A percentile compares a stretch with the other conserved stretches of the same genome.
Evolutionary conservation across 179 eudicot species (phyloP).

Genomic region (Nepenthes alata): DNA sequence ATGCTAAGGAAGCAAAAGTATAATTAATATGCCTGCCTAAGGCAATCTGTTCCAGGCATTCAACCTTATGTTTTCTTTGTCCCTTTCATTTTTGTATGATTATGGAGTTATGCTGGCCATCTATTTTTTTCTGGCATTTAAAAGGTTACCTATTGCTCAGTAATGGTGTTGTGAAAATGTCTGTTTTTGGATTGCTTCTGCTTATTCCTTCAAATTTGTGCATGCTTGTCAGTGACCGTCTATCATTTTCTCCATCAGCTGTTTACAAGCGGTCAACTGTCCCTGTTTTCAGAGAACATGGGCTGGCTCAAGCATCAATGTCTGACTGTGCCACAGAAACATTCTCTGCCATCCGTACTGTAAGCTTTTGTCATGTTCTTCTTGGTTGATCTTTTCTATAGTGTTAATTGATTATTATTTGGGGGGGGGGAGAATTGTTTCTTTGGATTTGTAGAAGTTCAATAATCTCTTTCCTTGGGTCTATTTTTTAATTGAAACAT

Average conservation of each 20-base stretch:
- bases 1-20: too few relatives aligned
- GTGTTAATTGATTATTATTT: not conserved
- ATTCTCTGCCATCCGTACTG: conserved; percentile 92
- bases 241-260: conserved; percentile 34
- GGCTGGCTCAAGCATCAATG: conserved; percentile 73
- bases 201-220: conserved; percentile 2
- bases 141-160: too few relatives aligned
- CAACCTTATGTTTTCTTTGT: too few relatives aligned
- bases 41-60: too few relatives aligned
- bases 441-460: not conserved
- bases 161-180: not conserved
- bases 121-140: too few relatives aligned
- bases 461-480: not conserved
- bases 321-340: conserved; percentile 91
- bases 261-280: conserved; percentile 83
- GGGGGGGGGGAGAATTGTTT: not conserved
- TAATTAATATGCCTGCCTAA: too few relatives aligned
- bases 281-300: conserved; percentile 82
- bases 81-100: too few relatives aligned
- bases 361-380: conserved; percentile 27
- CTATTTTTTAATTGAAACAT: not conserved
- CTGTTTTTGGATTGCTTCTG: not conserved
- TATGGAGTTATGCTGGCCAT: too few relatives aligned
- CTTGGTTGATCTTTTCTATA: not conserved
- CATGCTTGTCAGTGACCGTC: conserved; percentile 6